Evolutionary conservation across 257 asterid species (phyloP), one percentile per base, ranked within the genome.

Genomic region (Solanum okadae): DNA sequence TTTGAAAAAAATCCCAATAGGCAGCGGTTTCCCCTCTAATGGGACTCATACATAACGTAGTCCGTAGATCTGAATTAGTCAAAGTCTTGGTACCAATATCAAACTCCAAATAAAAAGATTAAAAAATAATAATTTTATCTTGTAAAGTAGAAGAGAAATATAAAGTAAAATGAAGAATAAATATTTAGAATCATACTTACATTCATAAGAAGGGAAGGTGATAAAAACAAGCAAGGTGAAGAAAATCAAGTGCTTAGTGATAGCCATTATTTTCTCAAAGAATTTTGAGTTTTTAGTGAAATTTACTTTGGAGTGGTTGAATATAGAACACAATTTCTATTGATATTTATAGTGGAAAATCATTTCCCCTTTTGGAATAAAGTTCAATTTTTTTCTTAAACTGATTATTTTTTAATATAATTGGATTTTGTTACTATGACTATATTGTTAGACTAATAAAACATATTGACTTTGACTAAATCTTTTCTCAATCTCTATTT

Each of bases 171-270:
- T 67, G 34, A 67, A 73, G 46, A 33, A 63, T 23, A 63, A 61
- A 2, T 63, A 63, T 23, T 63, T 63, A 23, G 33, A 65, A 4
- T n/a, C 3, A 76, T 37, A 37, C 56, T 76, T 23, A 37, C 83
- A 35, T 75, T 75, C 52, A 76, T 76, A 44, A 76, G 83, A 38
- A 23, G 82, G 83, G 83, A 76, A 76, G 10, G 13, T 22, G 56
- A 37, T 6, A 11, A 76, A 75, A 37, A 76, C 3, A 37, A 76
- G 33, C 44, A 73, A 73, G 23, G 44, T 73, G 29, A 35, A 73
- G 82, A 73, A 73, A 73, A 73, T 20, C 10, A 73, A 73, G 3
- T 34, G 81, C 16, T 73, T 73, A 34, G 27, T 73, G 15, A 73
- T 33, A 23, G 44, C 79, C 44, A 5, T 33, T 38, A 73, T 73